phyloP scores from a whole-genome alignment of 192 early-diverging fungal genomes.

The Umbelopsis ramanniana region DNA sequence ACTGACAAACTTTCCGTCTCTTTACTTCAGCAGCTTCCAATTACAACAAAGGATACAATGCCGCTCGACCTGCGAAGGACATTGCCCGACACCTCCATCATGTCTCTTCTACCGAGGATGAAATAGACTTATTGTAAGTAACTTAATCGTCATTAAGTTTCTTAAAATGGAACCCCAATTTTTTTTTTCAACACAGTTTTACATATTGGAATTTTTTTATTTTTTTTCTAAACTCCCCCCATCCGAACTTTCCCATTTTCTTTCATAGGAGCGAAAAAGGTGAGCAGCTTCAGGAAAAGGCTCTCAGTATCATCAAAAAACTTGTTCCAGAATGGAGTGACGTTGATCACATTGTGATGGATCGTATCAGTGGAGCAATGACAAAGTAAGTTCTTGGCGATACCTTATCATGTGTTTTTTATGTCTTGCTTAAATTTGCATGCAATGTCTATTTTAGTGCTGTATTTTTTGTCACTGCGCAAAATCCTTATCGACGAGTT shows the following conservation, averaged over 20 bases:
- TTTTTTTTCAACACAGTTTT: not conserved
- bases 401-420: not conserved
- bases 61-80: not conserved
- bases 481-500: constrained; percentile 17
- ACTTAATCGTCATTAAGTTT: not conserved
- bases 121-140: constrained; percentile 24
- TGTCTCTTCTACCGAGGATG: constrained; percentile 3
- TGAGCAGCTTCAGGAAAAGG: constrained; percentile 22
- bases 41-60: not conserved
- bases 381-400: constrained; percentile 59
- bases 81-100: not conserved
- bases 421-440: constrained; percentile 29
- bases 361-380: constrained; percentile 70
- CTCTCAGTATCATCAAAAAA: constrained; percentile 9
- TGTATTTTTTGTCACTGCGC: constrained; percentile 43
- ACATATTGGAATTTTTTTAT: no score
- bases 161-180: not conserved
- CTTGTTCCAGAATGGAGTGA: constrained; percentile 26
- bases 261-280: constrained; percentile 22
- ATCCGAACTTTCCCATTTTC: not conserved
- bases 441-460: constrained; percentile 27
- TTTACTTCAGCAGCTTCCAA: not conserved
- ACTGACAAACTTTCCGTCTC: not conserved
- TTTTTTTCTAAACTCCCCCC: no score
- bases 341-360: constrained; percentile 36